These are phyloP conservation scores for Epicoccum sorghinum DNA, from an alignment of 2,329 filamentous ascomycete genomes.

Conservation along the genomic window DNA sequence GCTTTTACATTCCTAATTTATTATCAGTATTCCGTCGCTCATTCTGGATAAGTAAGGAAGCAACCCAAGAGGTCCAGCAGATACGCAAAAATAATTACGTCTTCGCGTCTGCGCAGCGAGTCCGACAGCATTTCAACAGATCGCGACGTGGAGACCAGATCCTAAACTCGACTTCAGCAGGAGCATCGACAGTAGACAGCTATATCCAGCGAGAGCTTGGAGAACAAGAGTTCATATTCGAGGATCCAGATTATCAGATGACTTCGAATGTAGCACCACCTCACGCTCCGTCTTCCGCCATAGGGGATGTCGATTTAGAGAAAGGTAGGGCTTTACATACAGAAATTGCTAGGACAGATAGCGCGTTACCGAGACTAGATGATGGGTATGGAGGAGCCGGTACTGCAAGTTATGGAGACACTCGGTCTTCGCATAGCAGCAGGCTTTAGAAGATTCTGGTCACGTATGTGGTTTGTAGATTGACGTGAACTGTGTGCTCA, in stretches of 20 bases:
- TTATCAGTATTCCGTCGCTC: slow-evolving; percentile 10
- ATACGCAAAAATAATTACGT: slow-evolving; percentile 1
- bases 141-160: not conserved
- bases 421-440: no score
- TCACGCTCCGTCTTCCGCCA: not conserved
- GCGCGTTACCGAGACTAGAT: not conserved
- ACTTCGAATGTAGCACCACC: not conserved
- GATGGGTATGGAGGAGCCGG: no score
- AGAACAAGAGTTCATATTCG: not conserved
- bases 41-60: not conserved
- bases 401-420: no score
- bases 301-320: not conserved
- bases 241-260: slow-evolving; percentile 12
- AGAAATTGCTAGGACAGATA: not conserved
- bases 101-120: not conserved
- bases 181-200: not conserved
- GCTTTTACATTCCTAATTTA: no score
- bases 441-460: not conserved
- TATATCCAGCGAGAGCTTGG: slow-evolving; percentile 2
- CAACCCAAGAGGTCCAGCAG: not conserved
- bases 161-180: slow-evolving; percentile 11
- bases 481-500: no score
- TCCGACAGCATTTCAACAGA: not conserved
- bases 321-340: not conserved
- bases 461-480: no score